Conservation (phyloP, 345 rosid species). For the Eutrema yunnanense region DNA sequence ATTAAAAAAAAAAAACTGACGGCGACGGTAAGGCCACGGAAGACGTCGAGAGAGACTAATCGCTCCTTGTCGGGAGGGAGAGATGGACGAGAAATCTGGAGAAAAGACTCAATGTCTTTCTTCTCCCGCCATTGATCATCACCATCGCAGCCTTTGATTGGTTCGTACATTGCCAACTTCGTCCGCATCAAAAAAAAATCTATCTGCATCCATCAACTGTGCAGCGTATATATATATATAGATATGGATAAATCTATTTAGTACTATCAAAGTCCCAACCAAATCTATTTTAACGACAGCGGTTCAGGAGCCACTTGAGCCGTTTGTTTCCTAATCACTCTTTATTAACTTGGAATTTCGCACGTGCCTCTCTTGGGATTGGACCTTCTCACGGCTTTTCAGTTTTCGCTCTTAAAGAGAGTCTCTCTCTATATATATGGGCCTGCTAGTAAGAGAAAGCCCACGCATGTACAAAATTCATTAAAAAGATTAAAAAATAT, state of each 20-base stretch:
- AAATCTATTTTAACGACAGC: slow-evolving; percentile 3
- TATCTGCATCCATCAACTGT: neutral
- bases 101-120: slow-evolving; percentile 28
- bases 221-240: neutral
- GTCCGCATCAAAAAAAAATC: slow-evolving; percentile 2
- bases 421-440: neutral
- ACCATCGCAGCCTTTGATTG: slow-evolving; percentile 17
- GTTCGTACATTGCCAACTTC: slow-evolving; percentile 24
- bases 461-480: neutral
- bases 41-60: slow-evolving; percentile 63
- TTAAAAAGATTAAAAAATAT: too few relatives aligned
- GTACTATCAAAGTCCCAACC: neutral
- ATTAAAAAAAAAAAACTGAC: neutral
- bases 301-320: slow-evolving; percentile 4
- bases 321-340: neutral
- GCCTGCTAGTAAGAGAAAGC: neutral
- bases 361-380: slow-evolving; percentile 8
- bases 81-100: slow-evolving; percentile 32
- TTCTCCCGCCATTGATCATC: slow-evolving; percentile 11
- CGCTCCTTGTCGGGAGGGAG: slow-evolving; percentile 28
- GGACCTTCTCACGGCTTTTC: neutral
- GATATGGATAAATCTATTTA: neutral
- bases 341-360: neutral
- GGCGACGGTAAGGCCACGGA: slow-evolving; percentile 65
- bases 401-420: neutral